Base-by-base conservation (phyloP, 768 basidiomycete species). In the Suillus ampliporus region DNA sequence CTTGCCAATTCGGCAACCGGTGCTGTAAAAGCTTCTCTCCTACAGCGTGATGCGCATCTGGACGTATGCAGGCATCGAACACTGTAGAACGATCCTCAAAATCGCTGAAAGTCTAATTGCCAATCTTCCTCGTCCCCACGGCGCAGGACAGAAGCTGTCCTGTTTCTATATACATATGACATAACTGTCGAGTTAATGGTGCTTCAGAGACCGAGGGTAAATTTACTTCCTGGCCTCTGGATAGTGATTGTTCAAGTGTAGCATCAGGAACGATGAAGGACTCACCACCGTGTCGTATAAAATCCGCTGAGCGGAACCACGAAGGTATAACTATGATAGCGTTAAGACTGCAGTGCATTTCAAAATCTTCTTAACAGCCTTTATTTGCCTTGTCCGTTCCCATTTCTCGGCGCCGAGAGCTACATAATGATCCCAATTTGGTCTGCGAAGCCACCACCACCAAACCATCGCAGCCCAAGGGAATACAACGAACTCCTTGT, bases 381-480 rank as follows among this genome's bases (percentile, higher is more conserved):
- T 54, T 34, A 57, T 47, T 48, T 9, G 26, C 28, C 60, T 61
- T 47, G 54, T 61, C n/a, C 62, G 60, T 41, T 21, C 71, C 79
- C 82, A 81, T 47, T 65, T 68, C 62, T 81, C 77, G 17, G 75
- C 82, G 28, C 76, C 79, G 26, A 80, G 77, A n/a, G 48, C 64
- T 11, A 56, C 69, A 59, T 75, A 80, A 61, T 80, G 72, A 11
- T 65, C 61, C 78, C 78, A 79, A 35, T 64, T 67, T 10, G 75
- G 75, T 17, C 61, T 67, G 34, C 74, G 76, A 35, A 79, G 71
- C 71, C 71, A 74, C 67, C 71, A 72, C 74, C 78, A 80, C 64
- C 72, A 75, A 17, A 68, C 46, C 3, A 65, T 61, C 8, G 69
- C 67, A 6, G 67, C 62, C 67, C 82, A 80, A 37, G 79, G 82